Conservation (phyloP, 768 basidiomycete species). For the Dioszegia aurantiaca region DNA sequence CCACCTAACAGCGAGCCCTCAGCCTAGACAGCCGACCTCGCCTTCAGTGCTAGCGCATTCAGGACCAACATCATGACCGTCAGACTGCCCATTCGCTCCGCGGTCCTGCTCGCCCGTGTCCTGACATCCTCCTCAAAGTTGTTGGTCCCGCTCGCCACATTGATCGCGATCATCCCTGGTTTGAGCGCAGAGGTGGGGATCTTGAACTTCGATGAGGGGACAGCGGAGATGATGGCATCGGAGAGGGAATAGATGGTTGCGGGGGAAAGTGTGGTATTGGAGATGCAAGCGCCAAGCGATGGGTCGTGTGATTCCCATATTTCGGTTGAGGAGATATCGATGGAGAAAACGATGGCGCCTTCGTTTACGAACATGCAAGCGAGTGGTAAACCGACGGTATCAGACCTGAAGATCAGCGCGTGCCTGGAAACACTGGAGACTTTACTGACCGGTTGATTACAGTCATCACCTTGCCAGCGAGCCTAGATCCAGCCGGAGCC, state of each 20-base stretch:
- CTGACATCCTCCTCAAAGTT: constrained; percentile 28
- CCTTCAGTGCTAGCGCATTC: constrained; percentile 10
- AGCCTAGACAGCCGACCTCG: constrained; percentile 1
- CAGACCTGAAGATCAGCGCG: constrained; percentile 23
- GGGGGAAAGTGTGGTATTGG: constrained; percentile 22
- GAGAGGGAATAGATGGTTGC: constrained; percentile 12
- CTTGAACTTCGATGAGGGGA: constrained; percentile 21
- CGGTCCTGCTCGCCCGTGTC: constrained; percentile 8
- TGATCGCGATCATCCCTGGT: constrained; percentile 20
- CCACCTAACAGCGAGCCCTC: neutral
- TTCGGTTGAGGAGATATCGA: constrained; percentile 25
- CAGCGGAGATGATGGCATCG: constrained; percentile 30
- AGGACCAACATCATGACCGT: constrained; percentile 21
- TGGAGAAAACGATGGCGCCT: constrained; percentile 25
- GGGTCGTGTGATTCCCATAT: constrained; percentile 13
- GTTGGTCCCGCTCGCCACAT: constrained; percentile 20
- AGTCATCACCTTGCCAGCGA: constrained; percentile 22
- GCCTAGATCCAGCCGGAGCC: constrained; percentile 7
- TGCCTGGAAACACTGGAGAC: neutral
- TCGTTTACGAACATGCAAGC: constrained; percentile 31
- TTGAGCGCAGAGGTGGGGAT: constrained; percentile 21
- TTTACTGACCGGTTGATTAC: constrained; percentile 30
- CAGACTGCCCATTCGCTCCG: constrained; percentile 20
- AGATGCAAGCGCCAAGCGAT: constrained; percentile 8
- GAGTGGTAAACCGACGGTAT: constrained; percentile 32